phyloP scores from a whole-genome alignment of 2,329 filamentous ascomycete genomes.

The Dactylonectria estremocensis region DNA sequence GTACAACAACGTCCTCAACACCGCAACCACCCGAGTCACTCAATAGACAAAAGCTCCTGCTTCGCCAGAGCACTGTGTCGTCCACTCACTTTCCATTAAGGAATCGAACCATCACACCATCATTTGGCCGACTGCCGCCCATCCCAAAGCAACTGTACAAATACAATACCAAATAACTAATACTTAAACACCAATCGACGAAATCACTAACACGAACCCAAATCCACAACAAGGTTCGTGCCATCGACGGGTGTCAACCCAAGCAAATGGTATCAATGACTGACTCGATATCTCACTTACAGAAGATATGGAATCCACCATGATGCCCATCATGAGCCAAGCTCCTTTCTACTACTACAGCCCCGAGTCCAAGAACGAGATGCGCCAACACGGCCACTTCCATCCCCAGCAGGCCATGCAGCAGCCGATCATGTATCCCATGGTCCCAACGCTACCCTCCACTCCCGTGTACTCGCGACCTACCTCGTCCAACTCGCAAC shows the following conservation, averaged over 20 bases:
- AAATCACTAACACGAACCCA: slow-evolving; percentile 32
- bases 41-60: slow-evolving; percentile 51
- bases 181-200: slow-evolving; percentile 41
- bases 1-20: slow-evolving; percentile 50
- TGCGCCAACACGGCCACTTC: slow-evolving; percentile 76
- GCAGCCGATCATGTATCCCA: slow-evolving; percentile 68
- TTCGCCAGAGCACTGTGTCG: slow-evolving; percentile 56
- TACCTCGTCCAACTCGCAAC: slow-evolving; percentile 76
- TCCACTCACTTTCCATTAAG: slow-evolving; percentile 58
- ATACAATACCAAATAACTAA: slow-evolving; percentile 45
- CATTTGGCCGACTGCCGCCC: slow-evolving; percentile 44
- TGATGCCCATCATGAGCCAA: slow-evolving; percentile 76
- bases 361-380: slow-evolving; percentile 80
- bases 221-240: slow-evolving; percentile 44
- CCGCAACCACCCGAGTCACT: slow-evolving; percentile 50
- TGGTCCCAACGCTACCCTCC: slow-evolving; percentile 72
- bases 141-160: slow-evolving; percentile 46
- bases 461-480: slow-evolving; percentile 77
- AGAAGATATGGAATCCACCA: slow-evolving; percentile 75
- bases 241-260: slow-evolving; percentile 32
- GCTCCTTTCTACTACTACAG: slow-evolving; percentile 91
- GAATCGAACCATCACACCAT: slow-evolving; percentile 47
- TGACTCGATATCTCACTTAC: slow-evolving; percentile 31
- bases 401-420: slow-evolving; percentile 69
- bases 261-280: slow-evolving; percentile 27